Conservation (phyloP, 2,329 filamentous ascomycete genomes). For the Magnaporthiopsis poae region DNA sequence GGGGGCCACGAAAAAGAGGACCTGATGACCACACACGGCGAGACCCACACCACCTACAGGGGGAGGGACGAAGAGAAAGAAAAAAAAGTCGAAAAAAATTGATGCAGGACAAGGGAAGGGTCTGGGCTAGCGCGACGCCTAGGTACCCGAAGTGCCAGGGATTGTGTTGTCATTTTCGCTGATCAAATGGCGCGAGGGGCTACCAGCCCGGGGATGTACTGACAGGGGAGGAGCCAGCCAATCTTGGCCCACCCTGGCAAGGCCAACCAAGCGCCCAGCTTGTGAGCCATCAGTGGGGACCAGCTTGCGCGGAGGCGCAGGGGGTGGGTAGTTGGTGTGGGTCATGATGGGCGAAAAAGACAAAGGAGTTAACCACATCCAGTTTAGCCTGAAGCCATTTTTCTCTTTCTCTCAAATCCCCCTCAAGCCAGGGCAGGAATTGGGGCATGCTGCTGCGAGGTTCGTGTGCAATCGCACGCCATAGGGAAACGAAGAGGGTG, state of each 20-base stretch:
- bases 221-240: background rate
- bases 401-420: background rate
- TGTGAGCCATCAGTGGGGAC: conserved; percentile 4
- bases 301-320: background rate
- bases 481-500: background rate
- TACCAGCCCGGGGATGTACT: background rate
- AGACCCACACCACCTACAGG: background rate
- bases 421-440: background rate
- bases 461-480: background rate
- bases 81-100: background rate
- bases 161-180: background rate
- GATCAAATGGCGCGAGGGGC: conserved; percentile 1
- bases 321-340: background rate
- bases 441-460: background rate
- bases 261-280: background rate
- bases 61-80: too few species aligned
- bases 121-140: conserved; percentile 1
- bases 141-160: background rate
- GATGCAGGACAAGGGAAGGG: background rate
- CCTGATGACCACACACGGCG: conserved; percentile 8
- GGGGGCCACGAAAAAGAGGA: conserved; percentile 1
- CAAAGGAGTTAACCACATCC: background rate
- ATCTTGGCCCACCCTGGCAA: background rate
- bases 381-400: background rate
- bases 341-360: background rate